Evolutionary conservation across 129 eudicot species (phyloP), one percentile per base, ranked within the genome.

Genomic region (Deinandra increscens): DNA sequence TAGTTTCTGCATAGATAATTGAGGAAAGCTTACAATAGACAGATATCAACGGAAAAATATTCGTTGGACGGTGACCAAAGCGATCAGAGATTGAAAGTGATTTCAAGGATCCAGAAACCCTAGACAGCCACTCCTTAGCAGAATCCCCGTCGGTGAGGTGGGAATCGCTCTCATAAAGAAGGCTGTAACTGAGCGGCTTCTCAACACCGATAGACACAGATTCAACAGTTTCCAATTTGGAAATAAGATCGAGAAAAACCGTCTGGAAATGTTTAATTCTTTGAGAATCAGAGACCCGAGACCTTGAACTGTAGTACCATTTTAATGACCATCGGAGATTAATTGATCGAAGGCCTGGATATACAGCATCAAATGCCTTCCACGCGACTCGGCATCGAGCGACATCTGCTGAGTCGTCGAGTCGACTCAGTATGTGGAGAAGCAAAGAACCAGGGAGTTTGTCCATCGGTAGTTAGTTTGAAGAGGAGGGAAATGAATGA

Each of bases 301-400:
- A 42, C 14, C 50, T 2, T 45, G 50, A 45, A 36, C 39, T 36
- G 39, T 36, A 4, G 6, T 45, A 11, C 50, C 18, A 4, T 13
- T 12, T 13, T 6, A 0, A 36, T 13, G 18, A 13, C n/a, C 17
- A 45, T 45, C 14, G 14, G 7, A 42, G 46, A 42, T 42, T 9
- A 42, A 42, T 9, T 42, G 46, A 42, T 42, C 46, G 46, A 42
- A 42, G 46, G 71, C 74, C 82, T 26, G 68, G 64, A 18, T 77
- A 63, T 34, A 83, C 74, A 6, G 74, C 11, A 66, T 82, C 37
- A 1, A 83, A 73, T 65, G 82, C 29, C 53, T 70, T 80, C 65
- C 78, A 82, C 14, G 74, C 79, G 75, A 80, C 48, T 14, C 83
- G 75, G 69, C 75, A 80, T 62, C 91, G 82, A 48, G 91, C 83